Evolutionary conservation across 140 eudicot species (phyloP).

Genomic region (Bidens hawaiensis): DNA sequence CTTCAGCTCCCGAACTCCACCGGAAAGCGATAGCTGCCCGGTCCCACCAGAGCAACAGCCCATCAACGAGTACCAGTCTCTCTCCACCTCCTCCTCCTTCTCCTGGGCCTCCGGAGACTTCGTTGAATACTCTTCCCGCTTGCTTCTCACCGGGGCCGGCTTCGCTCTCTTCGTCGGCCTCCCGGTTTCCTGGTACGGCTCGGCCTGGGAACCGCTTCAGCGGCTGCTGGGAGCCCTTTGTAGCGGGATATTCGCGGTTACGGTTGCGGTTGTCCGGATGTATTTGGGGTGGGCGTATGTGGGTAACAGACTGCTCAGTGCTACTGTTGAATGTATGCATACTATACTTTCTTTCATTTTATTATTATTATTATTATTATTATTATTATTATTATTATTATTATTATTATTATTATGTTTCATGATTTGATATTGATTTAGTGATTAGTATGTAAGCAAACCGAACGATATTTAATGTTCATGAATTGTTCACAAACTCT

Average conservation of each 20-base stretch:
- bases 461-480: too few relatives aligned
- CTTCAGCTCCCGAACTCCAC: slow-evolving; percentile 39
- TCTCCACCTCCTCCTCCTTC: slow-evolving; percentile 72
- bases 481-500: too few relatives aligned
- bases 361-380: neutral
- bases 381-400: neutral
- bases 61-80: slow-evolving; percentile 77
- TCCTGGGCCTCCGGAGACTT: slow-evolving; percentile 82
- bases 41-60: slow-evolving; percentile 93
- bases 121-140: slow-evolving; percentile 50
- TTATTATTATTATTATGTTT: too few relatives aligned
- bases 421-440: neutral
- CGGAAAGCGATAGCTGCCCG: slow-evolving; percentile 74
- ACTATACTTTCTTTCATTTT: neutral
- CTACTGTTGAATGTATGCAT: slow-evolving; percentile 80
- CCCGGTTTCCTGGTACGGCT: slow-evolving; percentile 87
- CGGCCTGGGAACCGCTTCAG: slow-evolving; percentile 55
- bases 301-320: slow-evolving; percentile 87
- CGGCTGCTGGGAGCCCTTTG: slow-evolving; percentile 48
- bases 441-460: neutral
- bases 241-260: slow-evolving; percentile 61
- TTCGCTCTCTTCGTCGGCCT: slow-evolving; percentile 83
- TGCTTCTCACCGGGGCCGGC: slow-evolving; percentile 55
- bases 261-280: slow-evolving; percentile 82
- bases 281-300: slow-evolving; percentile 92